phyloP scores from a whole-genome alignment of 345 rosid genomes.

The Acer campestre region DNA sequence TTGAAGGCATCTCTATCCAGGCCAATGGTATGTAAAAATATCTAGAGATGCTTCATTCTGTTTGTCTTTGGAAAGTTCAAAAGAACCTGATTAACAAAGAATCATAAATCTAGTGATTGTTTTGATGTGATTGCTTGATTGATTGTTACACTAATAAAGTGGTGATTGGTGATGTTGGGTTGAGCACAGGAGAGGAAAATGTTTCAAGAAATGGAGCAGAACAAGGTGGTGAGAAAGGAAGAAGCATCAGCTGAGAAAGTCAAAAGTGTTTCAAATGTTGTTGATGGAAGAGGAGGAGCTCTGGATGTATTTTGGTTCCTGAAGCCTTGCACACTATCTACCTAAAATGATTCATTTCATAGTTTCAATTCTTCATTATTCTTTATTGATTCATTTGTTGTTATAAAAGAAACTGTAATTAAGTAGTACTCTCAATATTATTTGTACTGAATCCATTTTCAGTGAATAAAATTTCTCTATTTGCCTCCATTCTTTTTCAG shows the following conservation, averaged over 20 bases:
- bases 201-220: slow-evolving; percentile 59
- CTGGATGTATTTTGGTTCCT: slow-evolving; percentile 89
- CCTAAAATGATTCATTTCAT: slow-evolving; percentile 20
- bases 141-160: slow-evolving; percentile 7
- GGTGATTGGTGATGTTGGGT: neutral
- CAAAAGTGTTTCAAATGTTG: slow-evolving; percentile 27
- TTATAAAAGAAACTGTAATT: slow-evolving; percentile 26
- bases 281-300: slow-evolving; percentile 28
- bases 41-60: neutral
- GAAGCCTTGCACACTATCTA: slow-evolving; percentile 85
- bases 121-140: neutral
- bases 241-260: slow-evolving; percentile 33
- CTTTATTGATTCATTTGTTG: slow-evolving; percentile 25
- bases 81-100: no score
- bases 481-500: neutral
- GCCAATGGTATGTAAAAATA: slow-evolving; percentile 50
- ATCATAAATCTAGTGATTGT: no score
- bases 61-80: neutral
- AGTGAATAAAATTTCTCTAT: slow-evolving; percentile 18
- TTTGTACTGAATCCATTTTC: slow-evolving; percentile 16
- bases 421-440: slow-evolving; percentile 14
- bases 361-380: neutral
- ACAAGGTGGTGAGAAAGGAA: slow-evolving; percentile 41
- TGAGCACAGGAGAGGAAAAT: slow-evolving; percentile 58
- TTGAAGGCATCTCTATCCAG: slow-evolving; percentile 53